Evolutionary conservation across 2,329 filamentous ascomycete genomes (phyloP).

Genomic region (Colletotrichum aenigma): DNA sequence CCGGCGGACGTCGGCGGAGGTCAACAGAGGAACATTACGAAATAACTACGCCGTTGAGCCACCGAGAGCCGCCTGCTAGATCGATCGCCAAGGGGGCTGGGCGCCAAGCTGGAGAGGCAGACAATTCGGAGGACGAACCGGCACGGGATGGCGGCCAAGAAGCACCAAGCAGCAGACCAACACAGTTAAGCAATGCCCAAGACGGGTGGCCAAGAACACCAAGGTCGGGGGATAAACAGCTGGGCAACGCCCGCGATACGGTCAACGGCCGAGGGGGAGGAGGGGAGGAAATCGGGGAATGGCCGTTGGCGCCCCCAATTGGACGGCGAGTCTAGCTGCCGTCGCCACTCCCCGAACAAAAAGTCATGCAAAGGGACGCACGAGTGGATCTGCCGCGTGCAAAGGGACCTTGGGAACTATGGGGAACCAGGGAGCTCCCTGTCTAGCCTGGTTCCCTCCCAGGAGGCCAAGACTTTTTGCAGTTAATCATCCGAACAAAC

Average conservation of each 20-base stretch:
- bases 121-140: neutral
- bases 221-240: neutral
- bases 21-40: neutral
- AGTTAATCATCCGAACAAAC: conserved; percentile 1
- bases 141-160: conserved; percentile 1
- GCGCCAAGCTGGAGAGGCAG: conserved; percentile 2
- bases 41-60: neutral
- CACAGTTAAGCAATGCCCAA: conserved; percentile 4
- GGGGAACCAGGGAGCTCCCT: neutral
- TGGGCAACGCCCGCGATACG: neutral
- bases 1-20: neutral
- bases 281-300: neutral
- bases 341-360: neutral
- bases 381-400: conserved; percentile 8
- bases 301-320: neutral
- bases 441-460: neutral
- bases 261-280: neutral
- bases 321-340: neutral
- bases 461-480: neutral
- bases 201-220: conserved; percentile 12
- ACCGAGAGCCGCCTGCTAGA: neutral
- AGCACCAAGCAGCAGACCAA: neutral
- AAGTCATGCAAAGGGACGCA: neutral
- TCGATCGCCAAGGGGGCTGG: conserved; percentile 17
- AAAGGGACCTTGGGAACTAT: conserved; percentile 12